Evolutionary conservation across 2,329 filamentous ascomycete species (phyloP).

Genomic region (Colletotrichum tropicicola): DNA sequence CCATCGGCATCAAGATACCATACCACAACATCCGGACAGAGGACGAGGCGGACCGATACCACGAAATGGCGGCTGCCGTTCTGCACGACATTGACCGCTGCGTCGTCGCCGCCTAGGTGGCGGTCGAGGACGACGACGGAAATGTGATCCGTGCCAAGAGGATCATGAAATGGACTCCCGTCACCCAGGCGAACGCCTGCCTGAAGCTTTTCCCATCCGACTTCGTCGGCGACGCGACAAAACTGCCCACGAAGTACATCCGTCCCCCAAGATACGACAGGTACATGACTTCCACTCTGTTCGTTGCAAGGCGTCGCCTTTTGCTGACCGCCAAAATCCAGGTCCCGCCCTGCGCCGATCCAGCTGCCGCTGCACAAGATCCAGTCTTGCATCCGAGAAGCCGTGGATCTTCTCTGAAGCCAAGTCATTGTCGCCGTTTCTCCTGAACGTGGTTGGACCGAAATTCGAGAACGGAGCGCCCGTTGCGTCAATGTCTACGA

Average conservation of each 20-base stretch:
- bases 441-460: neutral
- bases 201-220: neutral
- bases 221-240: neutral
- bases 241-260: neutral
- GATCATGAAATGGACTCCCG: neutral
- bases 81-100: neutral
- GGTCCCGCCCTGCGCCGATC: neutral
- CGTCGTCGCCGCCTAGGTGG: neutral
- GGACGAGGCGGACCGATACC: neutral
- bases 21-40: neutral
- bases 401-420: neutral
- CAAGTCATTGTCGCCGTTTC: neutral
- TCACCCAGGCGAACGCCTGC: neutral
- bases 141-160: neutral
- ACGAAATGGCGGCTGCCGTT: neutral
- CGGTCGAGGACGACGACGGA: neutral
- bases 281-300: neutral
- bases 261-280: neutral
- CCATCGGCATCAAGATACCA: neutral
- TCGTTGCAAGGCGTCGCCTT: neutral
- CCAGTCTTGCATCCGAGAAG: neutral
- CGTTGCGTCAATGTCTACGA: neutral
- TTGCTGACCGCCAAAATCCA: neutral
- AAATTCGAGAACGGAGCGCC: neutral
- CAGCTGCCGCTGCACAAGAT: neutral